Conservation (phyloP, 805 yeast genomes). For the Metschnikowia noctiluminum region DNA sequence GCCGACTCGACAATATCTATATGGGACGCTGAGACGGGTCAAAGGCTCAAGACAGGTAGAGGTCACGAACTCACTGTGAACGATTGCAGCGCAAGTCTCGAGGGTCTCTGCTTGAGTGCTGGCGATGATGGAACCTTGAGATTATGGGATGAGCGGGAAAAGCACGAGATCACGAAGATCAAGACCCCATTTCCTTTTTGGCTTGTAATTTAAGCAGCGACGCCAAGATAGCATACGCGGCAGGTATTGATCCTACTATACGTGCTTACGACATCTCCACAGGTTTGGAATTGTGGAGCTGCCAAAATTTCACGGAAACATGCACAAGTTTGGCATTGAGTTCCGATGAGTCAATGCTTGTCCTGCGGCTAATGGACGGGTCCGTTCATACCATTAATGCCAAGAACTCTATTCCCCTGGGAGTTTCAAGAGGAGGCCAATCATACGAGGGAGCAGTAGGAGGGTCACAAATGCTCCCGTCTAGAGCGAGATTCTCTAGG, state of each 20-base stretch:
- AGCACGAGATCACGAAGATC: conserved; percentile 36
- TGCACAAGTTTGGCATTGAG: conserved; percentile 55
- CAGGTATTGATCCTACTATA: conserved; percentile 69
- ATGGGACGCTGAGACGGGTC: conserved; percentile 62
- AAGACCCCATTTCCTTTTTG: conserved; percentile 57
- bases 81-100: conserved; percentile 40
- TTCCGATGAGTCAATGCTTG: conserved; percentile 42
- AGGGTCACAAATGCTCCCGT: conserved; percentile 48
- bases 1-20: conserved; percentile 60
- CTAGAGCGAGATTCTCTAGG: conserved; percentile 47
- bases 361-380: conserved; percentile 57
- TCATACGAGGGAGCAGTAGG: conserved; percentile 58
- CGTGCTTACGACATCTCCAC: conserved; percentile 57
- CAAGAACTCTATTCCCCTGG: conserved; percentile 38
- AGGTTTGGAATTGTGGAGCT: conserved; percentile 44
- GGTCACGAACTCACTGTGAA: conserved; percentile 56
- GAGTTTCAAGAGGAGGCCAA: conserved; percentile 41
- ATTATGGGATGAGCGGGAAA: conserved; percentile 67
- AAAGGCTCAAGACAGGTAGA: conserved; percentile 49
- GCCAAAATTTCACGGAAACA: conserved; percentile 42
- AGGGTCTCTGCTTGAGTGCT: conserved; percentile 43
- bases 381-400: conserved; percentile 57
- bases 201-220: conserved; percentile 37
- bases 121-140: conserved; percentile 62
- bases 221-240: conserved; percentile 46